A percentile compares a stretch with the other conserved stretches of the same genome.
phyloP scores from a whole-genome alignment of 805 yeast genomes.

The Wickerhamomyces canadensis region DNA sequence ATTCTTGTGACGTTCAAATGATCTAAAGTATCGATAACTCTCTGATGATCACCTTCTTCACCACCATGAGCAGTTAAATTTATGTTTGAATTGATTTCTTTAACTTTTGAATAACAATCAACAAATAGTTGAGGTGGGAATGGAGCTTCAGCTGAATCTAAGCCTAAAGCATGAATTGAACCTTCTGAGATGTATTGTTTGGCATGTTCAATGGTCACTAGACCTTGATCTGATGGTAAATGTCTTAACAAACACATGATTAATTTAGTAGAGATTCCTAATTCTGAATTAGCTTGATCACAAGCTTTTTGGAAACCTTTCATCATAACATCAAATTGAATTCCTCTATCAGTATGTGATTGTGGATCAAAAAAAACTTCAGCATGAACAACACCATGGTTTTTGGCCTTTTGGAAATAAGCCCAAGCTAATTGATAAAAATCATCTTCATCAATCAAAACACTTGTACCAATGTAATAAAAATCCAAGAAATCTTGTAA shows the following conservation, averaged over 20 bases:
- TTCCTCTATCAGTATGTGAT: slow-evolving; percentile 68
- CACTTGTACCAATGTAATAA: slow-evolving; percentile 78
- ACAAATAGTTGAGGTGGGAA: slow-evolving; percentile 68
- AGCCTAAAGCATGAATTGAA: slow-evolving; percentile 69
- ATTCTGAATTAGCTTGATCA: slow-evolving; percentile 49
- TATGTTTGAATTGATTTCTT: slow-evolving; percentile 43
- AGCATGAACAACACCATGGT: slow-evolving; percentile 60
- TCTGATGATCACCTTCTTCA: slow-evolving; percentile 81
- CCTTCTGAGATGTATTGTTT: slow-evolving; percentile 48
- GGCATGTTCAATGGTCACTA: slow-evolving; percentile 52
- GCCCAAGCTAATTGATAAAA: slow-evolving; percentile 75
- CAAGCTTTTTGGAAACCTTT: slow-evolving; percentile 66
- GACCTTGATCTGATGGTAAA: slow-evolving; percentile 53
- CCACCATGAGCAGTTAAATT: slow-evolving; percentile 84
- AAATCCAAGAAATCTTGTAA: slow-evolving; percentile 74
- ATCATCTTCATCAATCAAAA: slow-evolving; percentile 63
- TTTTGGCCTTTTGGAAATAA: slow-evolving; percentile 53
- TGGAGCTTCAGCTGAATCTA: slow-evolving; percentile 74
- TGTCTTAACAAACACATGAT: slow-evolving; percentile 84
- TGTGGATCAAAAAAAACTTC: slow-evolving; percentile 85
- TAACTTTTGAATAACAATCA: slow-evolving; percentile 53
- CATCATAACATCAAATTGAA: slow-evolving; percentile 54
- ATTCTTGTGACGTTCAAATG: slow-evolving; percentile 59
- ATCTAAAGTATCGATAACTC: slow-evolving; percentile 53
- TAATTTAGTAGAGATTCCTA: slow-evolving; percentile 61